Percentiles rank a stretch among this genome's conserved stretches.
phyloP scores from a whole-genome alignment of 2,329 filamentous ascomycete species.

The Coniosporium tulheliwenetii region DNA sequence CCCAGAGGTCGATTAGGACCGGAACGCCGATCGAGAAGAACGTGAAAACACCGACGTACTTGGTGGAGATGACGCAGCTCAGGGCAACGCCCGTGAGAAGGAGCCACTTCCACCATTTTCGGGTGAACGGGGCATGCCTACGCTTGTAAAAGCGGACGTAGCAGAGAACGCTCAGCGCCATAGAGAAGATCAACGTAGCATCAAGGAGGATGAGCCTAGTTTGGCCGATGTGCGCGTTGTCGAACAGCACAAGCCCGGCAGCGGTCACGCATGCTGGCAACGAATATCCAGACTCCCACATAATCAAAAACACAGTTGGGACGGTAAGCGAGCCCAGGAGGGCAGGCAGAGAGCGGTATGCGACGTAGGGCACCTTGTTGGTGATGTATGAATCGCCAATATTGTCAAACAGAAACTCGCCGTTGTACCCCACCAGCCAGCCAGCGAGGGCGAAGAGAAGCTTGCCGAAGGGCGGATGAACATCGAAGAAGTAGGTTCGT shows the following conservation, averaged over 20 bases:
- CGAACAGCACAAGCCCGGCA: conserved; percentile 73
- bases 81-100: conserved; percentile 85
- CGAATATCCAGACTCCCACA: conserved; percentile 99
- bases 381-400: conserved; percentile 96
- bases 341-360: conserved; percentile 85
- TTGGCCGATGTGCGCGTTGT: conserved; percentile 96
- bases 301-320: conserved; percentile 87
- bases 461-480: conserved; percentile 95
- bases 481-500: conserved; percentile 98
- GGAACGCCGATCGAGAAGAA: conserved; percentile 95
- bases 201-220: conserved; percentile 90
- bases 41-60: conserved; percentile 93
- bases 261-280: conserved; percentile 82
- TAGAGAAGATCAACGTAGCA: conserved; percentile 83
- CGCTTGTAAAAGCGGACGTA: conserved; percentile 98
- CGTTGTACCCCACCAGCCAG: conserved; percentile 95
- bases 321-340: conserved; percentile 85
- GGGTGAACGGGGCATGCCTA: conserved; percentile 71
- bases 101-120: conserved; percentile 99
- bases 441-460: conserved; percentile 93
- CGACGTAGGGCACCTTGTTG: conserved; percentile 95
- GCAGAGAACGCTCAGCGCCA: conserved; percentile 84
- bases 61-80: conserved; percentile 95
- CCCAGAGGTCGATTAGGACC: conserved; percentile 89
- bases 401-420: conserved; percentile 95